These are phyloP conservation scores for Nemania sp. DNA, from an alignment of 2,329 filamentous ascomycete genomes.

Conservation along the genomic window DNA sequence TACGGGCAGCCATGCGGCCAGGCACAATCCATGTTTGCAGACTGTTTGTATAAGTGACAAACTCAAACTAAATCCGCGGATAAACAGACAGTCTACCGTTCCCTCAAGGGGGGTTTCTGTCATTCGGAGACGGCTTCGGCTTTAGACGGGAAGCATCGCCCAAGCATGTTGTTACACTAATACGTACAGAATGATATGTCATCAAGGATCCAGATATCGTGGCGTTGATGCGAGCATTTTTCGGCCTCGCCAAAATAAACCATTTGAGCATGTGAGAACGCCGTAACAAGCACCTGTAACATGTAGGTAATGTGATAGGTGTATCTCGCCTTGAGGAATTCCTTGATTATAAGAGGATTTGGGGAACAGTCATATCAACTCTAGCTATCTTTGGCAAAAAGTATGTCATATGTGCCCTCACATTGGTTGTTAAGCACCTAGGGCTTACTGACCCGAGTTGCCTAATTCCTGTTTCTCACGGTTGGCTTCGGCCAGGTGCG, in stretches of 20 bases:
- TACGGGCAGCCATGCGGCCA: constrained; percentile 1
- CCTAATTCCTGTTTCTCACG: constrained; percentile 38
- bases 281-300: neutral
- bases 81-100: constrained; percentile 11
- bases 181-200: neutral
- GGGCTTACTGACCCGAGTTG: neutral
- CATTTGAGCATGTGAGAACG: neutral
- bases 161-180: neutral
- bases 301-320: neutral
- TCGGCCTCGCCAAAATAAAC: constrained; percentile 18
- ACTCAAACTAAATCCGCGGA: no score
- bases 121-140: neutral
- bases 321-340: neutral
- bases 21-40: constrained; percentile 18
- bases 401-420: no score
- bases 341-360: neutral
- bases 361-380: neutral
- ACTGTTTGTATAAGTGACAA: constrained; percentile 15
- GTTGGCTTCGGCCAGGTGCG: constrained; percentile 52
- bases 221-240: constrained; percentile 5
- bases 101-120: neutral
- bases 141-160: neutral
- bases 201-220: neutral
- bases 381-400: neutral
- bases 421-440: neutral